These are phyloP conservation scores for Ilex paraguariensis DNA, from an alignment of 305 asterid genomes.

Conservation along the genomic window DNA sequence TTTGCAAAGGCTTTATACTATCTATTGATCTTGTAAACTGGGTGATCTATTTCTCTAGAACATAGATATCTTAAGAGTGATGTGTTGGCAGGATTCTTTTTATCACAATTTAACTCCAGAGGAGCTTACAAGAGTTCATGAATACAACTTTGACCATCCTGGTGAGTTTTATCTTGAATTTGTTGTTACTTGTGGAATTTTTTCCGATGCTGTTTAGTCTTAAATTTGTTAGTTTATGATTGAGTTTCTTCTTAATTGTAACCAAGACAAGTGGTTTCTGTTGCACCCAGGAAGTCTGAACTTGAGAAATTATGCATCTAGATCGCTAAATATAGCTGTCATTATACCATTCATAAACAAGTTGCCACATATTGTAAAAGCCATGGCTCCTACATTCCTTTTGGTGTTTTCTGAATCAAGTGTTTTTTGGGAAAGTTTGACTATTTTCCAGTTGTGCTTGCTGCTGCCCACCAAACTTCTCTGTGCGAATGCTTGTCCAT, in stretches of 20 bases:
- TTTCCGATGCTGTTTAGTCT: background rate
- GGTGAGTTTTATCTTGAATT: slow-evolving; percentile 45
- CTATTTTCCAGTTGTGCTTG: no score
- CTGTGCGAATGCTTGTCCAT: no score
- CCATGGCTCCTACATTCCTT: no score
- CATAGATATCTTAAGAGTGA: slow-evolving; percentile 3
- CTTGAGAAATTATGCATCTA: background rate
- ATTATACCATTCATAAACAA: no score
- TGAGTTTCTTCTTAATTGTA: background rate
- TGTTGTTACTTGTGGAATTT: background rate
- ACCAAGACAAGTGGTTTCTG: background rate
- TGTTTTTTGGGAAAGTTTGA: no score
- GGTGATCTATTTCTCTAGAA: background rate
- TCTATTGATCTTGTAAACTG: background rate
- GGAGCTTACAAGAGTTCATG: slow-evolving; percentile 79
- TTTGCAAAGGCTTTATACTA: background rate
- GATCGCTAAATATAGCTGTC: no score
- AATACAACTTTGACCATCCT: slow-evolving; percentile 98
- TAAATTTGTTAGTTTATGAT: background rate
- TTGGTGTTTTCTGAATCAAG: no score
- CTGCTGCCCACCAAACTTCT: no score
- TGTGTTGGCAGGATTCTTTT: slow-evolving; percentile 76
- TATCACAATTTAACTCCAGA: slow-evolving; percentile 75
- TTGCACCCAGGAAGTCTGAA: background rate
- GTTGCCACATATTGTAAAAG: no score